Conservation (phyloP, 1,284 basidiomycete species). For the Heterobasidion occidentale region DNA sequence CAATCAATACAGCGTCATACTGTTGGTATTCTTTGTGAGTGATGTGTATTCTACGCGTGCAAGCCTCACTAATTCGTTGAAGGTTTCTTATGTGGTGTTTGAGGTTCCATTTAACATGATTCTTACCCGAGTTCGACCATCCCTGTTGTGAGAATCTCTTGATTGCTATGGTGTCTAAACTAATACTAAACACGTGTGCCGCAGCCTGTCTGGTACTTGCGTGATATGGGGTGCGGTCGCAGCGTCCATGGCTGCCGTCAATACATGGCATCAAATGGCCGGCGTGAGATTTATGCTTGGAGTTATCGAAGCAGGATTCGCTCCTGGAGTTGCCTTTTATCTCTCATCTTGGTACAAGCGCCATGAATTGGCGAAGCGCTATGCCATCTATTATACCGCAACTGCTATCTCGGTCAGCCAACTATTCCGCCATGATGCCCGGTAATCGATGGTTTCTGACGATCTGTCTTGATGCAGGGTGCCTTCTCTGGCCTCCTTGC, state of each 20-base stretch:
- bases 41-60: not conserved
- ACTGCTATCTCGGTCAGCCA: slow-evolving; percentile 5
- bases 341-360: slow-evolving; percentile 17
- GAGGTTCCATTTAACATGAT: not conserved
- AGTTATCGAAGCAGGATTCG: slow-evolving; percentile 20
- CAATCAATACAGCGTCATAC: slow-evolving; percentile 16
- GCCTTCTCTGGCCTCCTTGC: slow-evolving; percentile 27
- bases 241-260: slow-evolving; percentile 13
- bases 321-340: slow-evolving; percentile 15
- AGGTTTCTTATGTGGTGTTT: not conserved
- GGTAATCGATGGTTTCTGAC: not conserved
- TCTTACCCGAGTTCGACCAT: slow-evolving; percentile 1
- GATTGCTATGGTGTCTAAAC: not conserved
- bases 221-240: slow-evolving; percentile 15
- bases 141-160: not conserved
- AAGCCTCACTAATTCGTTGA: not conserved
- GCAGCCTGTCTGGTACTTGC: slow-evolving; percentile 12
- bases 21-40: slow-evolving; percentile 20
- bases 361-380: slow-evolving; percentile 16
- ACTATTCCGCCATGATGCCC: not conserved
- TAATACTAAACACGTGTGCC: not conserved
- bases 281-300: slow-evolving; percentile 24
- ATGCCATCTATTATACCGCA: slow-evolving; percentile 18
- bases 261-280: slow-evolving; percentile 13
- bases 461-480: slow-evolving; percentile 7